A percentile compares a stretch with the other conserved stretches of the same genome.
These are phyloP conservation scores for Leishmania turanica DNA, from an alignment of 208 protist species.

Conservation along the genomic window DNA sequence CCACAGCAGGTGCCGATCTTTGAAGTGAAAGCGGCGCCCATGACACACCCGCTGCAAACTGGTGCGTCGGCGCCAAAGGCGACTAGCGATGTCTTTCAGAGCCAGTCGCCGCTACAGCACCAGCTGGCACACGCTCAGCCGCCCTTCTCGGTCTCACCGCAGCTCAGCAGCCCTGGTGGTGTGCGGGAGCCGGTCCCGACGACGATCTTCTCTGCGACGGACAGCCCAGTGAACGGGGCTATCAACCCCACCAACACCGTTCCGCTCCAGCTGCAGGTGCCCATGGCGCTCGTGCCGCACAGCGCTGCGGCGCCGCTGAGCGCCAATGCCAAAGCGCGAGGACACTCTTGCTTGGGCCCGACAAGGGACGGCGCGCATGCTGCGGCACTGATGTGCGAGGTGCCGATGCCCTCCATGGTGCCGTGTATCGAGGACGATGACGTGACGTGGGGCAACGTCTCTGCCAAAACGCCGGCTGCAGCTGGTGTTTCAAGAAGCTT, in stretches of 20 bases:
- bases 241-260: background rate
- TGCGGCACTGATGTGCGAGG: background rate
- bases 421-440: background rate
- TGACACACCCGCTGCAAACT: background rate
- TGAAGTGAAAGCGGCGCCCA: background rate
- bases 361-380: background rate
- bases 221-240: slow-evolving; percentile 11
- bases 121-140: slow-evolving; percentile 3
- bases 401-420: background rate
- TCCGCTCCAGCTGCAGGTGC: background rate
- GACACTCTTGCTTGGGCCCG: too few relatives aligned
- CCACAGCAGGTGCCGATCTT: slow-evolving; percentile 14
- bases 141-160: slow-evolving; percentile 12
- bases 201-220: slow-evolving; percentile 4
- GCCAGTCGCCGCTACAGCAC: background rate
- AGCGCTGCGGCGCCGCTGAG: background rate
- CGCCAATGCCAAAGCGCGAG: background rate
- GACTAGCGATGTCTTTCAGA: background rate
- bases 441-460: background rate
- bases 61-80: background rate
- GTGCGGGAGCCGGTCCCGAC: slow-evolving; percentile 8
- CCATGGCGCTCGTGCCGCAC: background rate
- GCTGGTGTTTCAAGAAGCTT: background rate
- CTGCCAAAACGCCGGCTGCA: background rate
- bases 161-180: slow-evolving; percentile 18